Percentiles rank a stretch among this genome's conserved stretches.
Conservation (phyloP, 2,329 filamentous ascomycete genomes). For the Oidium heveae region DNA sequence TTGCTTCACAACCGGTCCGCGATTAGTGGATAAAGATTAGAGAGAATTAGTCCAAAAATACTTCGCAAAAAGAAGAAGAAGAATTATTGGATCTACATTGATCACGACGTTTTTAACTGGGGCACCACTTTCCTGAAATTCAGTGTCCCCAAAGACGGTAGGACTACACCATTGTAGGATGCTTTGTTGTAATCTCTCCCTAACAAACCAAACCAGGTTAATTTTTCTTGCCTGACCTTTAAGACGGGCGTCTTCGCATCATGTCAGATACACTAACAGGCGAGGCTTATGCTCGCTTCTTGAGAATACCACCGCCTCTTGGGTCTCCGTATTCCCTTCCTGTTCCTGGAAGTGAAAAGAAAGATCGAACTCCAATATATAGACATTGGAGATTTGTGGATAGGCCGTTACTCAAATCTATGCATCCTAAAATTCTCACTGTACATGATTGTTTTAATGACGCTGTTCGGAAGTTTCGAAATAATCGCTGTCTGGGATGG, state of each 20-base stretch:
- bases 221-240: background rate
- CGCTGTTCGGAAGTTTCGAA: slow-evolving; percentile 34
- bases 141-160: background rate
- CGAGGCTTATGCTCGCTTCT: slow-evolving; percentile 6
- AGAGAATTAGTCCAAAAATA: no score
- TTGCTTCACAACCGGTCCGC: no score
- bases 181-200: background rate
- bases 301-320: slow-evolving; percentile 11
- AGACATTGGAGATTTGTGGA: slow-evolving; percentile 59
- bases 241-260: background rate
- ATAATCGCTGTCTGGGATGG: slow-evolving; percentile 51
- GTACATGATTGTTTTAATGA: slow-evolving; percentile 62
- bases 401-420: slow-evolving; percentile 40
- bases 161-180: background rate
- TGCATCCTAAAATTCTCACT: slow-evolving; percentile 46
- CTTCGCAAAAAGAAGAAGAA: no score
- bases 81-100: no score
- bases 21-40: no score
- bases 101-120: no score
- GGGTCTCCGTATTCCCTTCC: slow-evolving; percentile 45
- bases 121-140: background rate
- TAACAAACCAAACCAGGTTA: background rate
- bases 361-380: slow-evolving; percentile 53
- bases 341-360: slow-evolving; percentile 46
- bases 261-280: slow-evolving; percentile 3